Conservation (phyloP, 2,329 filamentous ascomycete species). For the Ceratocystis cubensis region DNA sequence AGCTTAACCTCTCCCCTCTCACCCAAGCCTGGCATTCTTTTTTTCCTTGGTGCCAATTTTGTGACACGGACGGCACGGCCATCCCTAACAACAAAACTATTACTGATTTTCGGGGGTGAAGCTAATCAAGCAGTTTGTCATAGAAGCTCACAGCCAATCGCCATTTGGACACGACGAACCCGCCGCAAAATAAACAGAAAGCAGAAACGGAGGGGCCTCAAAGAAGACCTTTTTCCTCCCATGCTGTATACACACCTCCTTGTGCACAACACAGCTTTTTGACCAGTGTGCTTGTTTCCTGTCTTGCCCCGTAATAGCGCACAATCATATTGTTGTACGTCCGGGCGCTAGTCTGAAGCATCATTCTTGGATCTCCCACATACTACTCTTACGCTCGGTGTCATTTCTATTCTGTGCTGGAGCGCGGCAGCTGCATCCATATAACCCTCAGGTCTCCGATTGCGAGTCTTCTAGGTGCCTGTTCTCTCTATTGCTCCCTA, state of each 20-base stretch:
- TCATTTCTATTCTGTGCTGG: neutral
- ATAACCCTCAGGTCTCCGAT: neutral
- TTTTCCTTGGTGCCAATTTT: constrained; percentile 8
- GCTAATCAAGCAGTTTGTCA: neutral
- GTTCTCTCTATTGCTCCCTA: neutral
- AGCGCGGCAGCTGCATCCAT: neutral
- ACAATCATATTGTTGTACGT: constrained; percentile 1
- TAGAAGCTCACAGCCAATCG: neutral
- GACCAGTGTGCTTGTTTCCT: neutral
- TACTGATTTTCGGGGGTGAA: neutral
- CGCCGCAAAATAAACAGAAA: neutral
- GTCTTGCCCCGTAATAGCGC: constrained; percentile 1
- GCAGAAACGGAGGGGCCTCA: neutral
- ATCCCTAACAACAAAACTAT: constrained; percentile 4
- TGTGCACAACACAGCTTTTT: neutral
- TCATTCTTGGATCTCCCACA: neutral
- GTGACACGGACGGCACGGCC: constrained; percentile 2
- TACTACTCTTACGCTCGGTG: neutral
- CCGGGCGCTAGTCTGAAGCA: constrained; percentile 6
- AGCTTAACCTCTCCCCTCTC: neutral
- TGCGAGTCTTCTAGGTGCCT: neutral
- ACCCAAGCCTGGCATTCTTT: neutral
- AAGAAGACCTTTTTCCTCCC: neutral
- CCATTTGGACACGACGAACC: neutral
- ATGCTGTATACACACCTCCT: neutral